Conservation (phyloP, 805 yeast species). For the Ogataea populi-albae region DNA sequence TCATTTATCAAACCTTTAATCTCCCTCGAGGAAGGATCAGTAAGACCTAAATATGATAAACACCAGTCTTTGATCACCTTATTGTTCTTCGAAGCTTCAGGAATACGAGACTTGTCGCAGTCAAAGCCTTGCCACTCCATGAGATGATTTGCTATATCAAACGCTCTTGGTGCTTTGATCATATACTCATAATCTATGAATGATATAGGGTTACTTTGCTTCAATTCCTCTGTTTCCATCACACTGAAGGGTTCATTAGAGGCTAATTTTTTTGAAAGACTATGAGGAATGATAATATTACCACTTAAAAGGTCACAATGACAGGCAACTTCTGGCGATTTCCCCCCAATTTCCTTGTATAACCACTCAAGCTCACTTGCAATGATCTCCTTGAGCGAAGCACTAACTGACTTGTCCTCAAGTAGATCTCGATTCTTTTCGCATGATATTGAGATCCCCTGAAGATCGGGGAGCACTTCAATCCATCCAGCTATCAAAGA, state of each 20-base stretch:
- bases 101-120: slow-evolving; percentile 60
- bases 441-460: slow-evolving; percentile 38
- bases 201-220: slow-evolving; percentile 40
- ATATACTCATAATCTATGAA: slow-evolving; percentile 74
- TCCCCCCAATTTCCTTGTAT: slow-evolving; percentile 34
- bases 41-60: slow-evolving; percentile 46
- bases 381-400: slow-evolving; percentile 37
- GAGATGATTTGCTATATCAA: slow-evolving; percentile 71
- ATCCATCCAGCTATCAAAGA: slow-evolving; percentile 62
- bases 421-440: slow-evolving; percentile 31
- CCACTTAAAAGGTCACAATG: slow-evolving; percentile 78
- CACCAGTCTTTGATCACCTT: slow-evolving; percentile 56
- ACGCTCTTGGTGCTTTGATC: slow-evolving; percentile 70
- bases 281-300: slow-evolving; percentile 59
- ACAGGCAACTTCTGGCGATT: slow-evolving; percentile 57
- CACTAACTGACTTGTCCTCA: slow-evolving; percentile 9
- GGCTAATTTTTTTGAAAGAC: slow-evolving; percentile 22
- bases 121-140: slow-evolving; percentile 83
- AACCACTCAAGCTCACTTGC: slow-evolving; percentile 56
- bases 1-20: slow-evolving; percentile 52
- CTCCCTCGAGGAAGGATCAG: slow-evolving; percentile 14
- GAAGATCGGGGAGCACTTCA: slow-evolving; percentile 51
- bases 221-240: slow-evolving; percentile 10
- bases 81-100: slow-evolving; percentile 45
- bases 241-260: slow-evolving; percentile 20